Conservation (phyloP, 495 filamentous ascomycete genomes). For the Jackrogersella minutella region DNA sequence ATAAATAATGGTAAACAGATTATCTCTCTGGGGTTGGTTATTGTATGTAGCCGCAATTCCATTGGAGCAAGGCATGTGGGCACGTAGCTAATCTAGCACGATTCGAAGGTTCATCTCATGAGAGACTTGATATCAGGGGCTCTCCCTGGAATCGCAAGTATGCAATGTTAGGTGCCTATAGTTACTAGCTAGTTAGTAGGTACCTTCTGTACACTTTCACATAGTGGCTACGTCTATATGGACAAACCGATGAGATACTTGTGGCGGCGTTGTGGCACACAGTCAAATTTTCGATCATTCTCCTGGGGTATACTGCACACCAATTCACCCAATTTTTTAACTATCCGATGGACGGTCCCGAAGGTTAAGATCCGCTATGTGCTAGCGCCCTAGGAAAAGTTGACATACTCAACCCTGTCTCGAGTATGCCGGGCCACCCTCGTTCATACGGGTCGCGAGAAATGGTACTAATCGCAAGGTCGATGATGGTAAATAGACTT, state of each 20-base stretch:
- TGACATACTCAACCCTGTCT: slow-evolving; percentile 4
- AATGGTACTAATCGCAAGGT: slow-evolving; percentile 17
- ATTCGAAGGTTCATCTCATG: neutral
- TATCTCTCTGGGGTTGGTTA: neutral
- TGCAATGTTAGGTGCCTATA: neutral
- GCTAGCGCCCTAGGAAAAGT: slow-evolving; percentile 5
- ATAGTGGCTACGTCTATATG: neutral
- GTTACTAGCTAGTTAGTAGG: neutral
- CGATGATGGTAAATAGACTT: slow-evolving; percentile 26
- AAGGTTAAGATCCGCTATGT: slow-evolving; percentile 24
- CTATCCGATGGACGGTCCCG: slow-evolving; percentile 16
- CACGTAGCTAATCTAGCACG: slow-evolving; percentile 6
- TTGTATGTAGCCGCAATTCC: neutral
- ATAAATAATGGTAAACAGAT: neutral
- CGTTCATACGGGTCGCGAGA: no score
- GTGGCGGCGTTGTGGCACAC: neutral
- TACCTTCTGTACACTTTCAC: neutral
- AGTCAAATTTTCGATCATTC: neutral
- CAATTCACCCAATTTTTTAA: neutral
- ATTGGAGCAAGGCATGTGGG: neutral
- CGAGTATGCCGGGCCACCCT: no score
- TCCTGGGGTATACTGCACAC: neutral
- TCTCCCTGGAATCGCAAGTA: neutral
- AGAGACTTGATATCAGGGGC: neutral
- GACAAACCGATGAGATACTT: neutral